Evolutionary conservation across 192 early-diverging fungal genomes (phyloP).

Genomic region (Linnemannia schmuckeri): DNA sequence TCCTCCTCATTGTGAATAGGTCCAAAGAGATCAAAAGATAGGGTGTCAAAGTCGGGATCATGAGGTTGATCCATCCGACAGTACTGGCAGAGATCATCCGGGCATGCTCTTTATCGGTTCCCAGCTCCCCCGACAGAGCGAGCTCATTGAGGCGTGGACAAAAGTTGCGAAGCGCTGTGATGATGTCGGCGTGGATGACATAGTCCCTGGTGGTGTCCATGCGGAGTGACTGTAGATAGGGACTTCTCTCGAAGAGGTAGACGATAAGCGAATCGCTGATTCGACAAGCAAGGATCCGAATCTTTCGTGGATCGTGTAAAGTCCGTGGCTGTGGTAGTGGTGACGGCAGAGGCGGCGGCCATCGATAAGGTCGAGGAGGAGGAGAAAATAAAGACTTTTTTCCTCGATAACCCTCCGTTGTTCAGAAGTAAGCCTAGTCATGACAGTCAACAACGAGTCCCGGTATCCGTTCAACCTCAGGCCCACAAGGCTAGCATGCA

Average conservation of each 20-base stretch:
- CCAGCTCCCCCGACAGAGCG: neutral
- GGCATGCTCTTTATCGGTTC: neutral
- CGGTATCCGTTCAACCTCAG: neutral
- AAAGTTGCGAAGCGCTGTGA: neutral
- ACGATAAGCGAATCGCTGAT: neutral
- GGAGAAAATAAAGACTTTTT: too few relatives aligned
- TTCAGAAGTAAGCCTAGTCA: neutral
- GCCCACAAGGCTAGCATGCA: neutral
- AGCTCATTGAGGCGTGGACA: neutral
- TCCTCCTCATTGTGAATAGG: neutral
- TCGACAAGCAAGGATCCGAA: neutral
- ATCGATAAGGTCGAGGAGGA: neutral
- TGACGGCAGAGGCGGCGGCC: neutral
- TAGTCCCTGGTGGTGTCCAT: neutral
- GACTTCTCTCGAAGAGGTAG: neutral
- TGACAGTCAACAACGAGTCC: neutral
- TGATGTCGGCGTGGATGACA: neutral
- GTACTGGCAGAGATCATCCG: conserved; percentile 1
- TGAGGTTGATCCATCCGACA: neutral
- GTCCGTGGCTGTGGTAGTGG: neutral
- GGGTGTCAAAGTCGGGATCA: neutral
- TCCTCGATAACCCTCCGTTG: neutral
- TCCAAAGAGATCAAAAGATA: neutral
- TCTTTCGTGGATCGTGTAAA: neutral
- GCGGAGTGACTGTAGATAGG: neutral